These are phyloP conservation scores for sweet orange (Citrus sinensis) DNA, from an alignment of 345 rosid species.

Conservation along the genomic window DNA sequence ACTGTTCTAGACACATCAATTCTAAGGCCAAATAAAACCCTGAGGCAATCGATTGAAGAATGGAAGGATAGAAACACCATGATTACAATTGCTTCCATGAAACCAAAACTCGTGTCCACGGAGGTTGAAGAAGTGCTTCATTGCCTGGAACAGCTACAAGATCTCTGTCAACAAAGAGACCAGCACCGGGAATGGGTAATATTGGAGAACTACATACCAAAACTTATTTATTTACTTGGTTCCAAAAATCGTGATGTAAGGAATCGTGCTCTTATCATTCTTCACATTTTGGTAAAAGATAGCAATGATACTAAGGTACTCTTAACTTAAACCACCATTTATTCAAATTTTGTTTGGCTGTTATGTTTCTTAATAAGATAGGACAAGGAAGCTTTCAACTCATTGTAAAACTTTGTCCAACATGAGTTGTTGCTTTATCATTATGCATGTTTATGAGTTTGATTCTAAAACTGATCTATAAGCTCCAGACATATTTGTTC, in stretches of 20 bases:
- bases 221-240: constrained; percentile 45
- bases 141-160: constrained; percentile 47
- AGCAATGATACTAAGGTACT: constrained; percentile 66
- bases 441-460: background rate
- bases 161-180: constrained; percentile 55
- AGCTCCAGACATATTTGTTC: background rate
- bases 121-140: constrained; percentile 47
- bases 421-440: background rate
- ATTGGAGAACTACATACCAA: constrained; percentile 55
- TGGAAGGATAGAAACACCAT: constrained; percentile 75
- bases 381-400: background rate
- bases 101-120: constrained; percentile 40
- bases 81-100: constrained; percentile 57
- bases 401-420: background rate
- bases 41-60: constrained; percentile 70
- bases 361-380: background rate
- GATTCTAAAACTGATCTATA: background rate
- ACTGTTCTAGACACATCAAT: constrained; percentile 41
- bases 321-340: background rate
- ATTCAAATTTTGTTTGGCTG: background rate
- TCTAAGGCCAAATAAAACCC: constrained; percentile 66
- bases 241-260: constrained; percentile 39
- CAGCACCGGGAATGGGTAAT: constrained; percentile 63
- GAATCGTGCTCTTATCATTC: constrained; percentile 40
- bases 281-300: constrained; percentile 42